These are phyloP conservation scores for Cutaneotrichosporon mucoides DNA, from an alignment of 1,284 basidiomycete genomes.

Conservation along the genomic window DNA sequence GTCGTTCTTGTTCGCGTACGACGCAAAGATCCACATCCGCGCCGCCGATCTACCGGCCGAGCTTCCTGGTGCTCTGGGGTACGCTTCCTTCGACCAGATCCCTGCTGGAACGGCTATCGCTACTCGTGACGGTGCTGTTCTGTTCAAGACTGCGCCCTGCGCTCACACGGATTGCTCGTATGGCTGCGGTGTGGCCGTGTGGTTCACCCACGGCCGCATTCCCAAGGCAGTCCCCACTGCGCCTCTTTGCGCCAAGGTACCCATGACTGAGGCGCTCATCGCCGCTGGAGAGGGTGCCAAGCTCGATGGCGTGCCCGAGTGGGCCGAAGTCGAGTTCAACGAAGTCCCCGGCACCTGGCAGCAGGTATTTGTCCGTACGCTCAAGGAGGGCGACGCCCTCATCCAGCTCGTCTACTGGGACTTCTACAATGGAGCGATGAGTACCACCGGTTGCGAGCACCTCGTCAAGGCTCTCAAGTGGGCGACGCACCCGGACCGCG, in stretches of 20 bases:
- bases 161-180: constrained; percentile 13
- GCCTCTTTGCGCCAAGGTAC: constrained; percentile 50
- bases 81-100: constrained; percentile 17
- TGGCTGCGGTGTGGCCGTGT: constrained; percentile 44
- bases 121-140: constrained; percentile 49
- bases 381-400: constrained; percentile 32
- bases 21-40: constrained; percentile 45
- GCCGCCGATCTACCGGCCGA: constrained; percentile 22
- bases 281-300: constrained; percentile 35
- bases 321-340: constrained; percentile 35
- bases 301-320: constrained; percentile 45
- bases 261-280: constrained; percentile 45
- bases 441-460: constrained; percentile 48
- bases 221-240: constrained; percentile 45
- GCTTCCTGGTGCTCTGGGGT: constrained; percentile 21
- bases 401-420: constrained; percentile 51
- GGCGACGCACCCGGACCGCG: constrained; percentile 38
- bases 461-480: constrained; percentile 47
- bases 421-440: constrained; percentile 53
- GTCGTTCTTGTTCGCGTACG: constrained; percentile 49
- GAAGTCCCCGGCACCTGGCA: constrained; percentile 48
- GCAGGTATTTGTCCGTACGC: constrained; percentile 49
- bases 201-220: constrained; percentile 51
- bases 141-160: constrained; percentile 43
- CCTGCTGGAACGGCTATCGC: constrained; percentile 47